A percentile compares a stretch with the other conserved stretches of the same genome.
Conservation (phyloP, 2,329 filamentous ascomycete species). For the Penicillium olsonii region DNA sequence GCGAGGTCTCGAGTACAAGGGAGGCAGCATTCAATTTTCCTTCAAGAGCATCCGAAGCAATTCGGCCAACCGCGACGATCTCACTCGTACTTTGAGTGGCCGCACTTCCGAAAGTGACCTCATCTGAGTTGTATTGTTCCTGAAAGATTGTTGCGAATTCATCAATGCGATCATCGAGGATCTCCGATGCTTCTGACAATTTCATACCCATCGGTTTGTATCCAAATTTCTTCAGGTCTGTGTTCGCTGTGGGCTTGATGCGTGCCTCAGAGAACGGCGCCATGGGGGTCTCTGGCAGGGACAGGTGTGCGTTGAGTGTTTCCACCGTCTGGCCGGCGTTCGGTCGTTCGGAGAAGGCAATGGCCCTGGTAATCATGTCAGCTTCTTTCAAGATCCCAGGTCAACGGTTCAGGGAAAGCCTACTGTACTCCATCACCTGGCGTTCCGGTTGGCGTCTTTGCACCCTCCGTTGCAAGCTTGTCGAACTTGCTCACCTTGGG, state of each 20-base stretch:
- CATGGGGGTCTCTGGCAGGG: slow-evolving; percentile 66
- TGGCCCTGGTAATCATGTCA: slow-evolving; percentile 44
- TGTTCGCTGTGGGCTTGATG: slow-evolving; percentile 80
- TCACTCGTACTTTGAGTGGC: slow-evolving; percentile 81
- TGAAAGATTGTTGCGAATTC: slow-evolving; percentile 77
- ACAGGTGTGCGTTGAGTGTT: slow-evolving; percentile 75
- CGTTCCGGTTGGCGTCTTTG: slow-evolving; percentile 37
- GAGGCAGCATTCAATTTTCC: slow-evolving; percentile 84
- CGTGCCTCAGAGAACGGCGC: slow-evolving; percentile 73
- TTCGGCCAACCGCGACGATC: slow-evolving; percentile 85
- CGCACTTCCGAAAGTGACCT: slow-evolving; percentile 82
- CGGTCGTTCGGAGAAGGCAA: slow-evolving; percentile 71
- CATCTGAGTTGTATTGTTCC: slow-evolving; percentile 72
- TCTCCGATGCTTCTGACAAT: slow-evolving; percentile 84
- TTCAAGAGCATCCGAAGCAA: slow-evolving; percentile 82
- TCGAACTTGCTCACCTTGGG: slow-evolving; percentile 47
- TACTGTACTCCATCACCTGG: slow-evolving; percentile 41
- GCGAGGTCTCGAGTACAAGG: slow-evolving; percentile 83
- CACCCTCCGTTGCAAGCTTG: slow-evolving; percentile 53
- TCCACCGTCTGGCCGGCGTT: slow-evolving; percentile 83
- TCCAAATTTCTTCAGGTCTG: slow-evolving; percentile 83
- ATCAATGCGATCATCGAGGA: slow-evolving; percentile 93
- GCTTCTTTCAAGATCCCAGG: background rate
- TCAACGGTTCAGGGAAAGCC: slow-evolving; percentile 11
- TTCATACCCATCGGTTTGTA: slow-evolving; percentile 97